These are phyloP conservation scores for Botrytis porri DNA, from an alignment of 2,329 filamentous ascomycete genomes.

Conservation along the genomic window DNA sequence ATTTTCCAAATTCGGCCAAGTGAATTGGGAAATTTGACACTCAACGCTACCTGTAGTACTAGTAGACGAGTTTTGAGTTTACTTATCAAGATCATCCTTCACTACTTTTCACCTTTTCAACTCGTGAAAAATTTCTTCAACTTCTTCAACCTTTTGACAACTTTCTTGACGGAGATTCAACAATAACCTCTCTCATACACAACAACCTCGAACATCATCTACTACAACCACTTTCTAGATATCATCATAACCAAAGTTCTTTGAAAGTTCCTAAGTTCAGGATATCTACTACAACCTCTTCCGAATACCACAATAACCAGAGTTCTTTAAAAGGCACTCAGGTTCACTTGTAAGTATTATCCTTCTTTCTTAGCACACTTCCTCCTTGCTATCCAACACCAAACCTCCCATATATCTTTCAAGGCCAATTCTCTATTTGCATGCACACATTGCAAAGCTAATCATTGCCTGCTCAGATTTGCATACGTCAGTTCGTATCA, in stretches of 20 bases:
- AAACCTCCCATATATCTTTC: background rate
- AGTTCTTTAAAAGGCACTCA: no score
- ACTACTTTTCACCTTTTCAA: background rate
- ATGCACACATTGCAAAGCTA: background rate
- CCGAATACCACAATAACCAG: background rate
- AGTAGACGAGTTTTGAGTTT: background rate
- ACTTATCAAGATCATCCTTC: background rate
- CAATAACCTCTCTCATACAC: background rate
- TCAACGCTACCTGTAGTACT: background rate
- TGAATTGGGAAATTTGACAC: background rate
- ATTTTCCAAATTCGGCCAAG: background rate
- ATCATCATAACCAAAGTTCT: background rate
- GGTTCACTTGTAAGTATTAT: background rate
- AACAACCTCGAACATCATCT: background rate
- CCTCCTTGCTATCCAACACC: background rate
- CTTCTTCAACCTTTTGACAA: background rate
- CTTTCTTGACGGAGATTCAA: background rate
- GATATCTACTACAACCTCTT: background rate
- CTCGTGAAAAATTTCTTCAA: background rate
- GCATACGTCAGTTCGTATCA: background rate
- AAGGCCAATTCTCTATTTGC: background rate
- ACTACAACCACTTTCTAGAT: background rate
- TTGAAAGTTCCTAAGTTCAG: background rate
- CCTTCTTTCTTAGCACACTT: no score
- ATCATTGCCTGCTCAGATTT: background rate